Conservation (phyloP, 2,329 filamentous ascomycete species). For the Nannizziopsis barbatae region DNA sequence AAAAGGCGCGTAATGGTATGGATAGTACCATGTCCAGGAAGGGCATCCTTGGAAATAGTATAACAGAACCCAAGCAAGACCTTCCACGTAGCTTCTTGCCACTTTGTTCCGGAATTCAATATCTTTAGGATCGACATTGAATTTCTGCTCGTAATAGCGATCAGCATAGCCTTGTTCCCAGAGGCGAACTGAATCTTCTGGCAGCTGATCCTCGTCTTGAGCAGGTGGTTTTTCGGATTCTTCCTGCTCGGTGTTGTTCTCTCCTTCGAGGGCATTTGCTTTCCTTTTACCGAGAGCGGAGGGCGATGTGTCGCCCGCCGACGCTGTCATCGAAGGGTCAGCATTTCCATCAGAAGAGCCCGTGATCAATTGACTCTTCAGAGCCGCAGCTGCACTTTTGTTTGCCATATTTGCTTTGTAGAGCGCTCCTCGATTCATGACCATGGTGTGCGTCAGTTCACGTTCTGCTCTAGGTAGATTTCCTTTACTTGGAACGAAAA, state of each 20-base stretch:
- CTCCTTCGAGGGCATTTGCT: slow-evolving; percentile 51
- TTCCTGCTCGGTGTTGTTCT: slow-evolving; percentile 44
- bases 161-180: slow-evolving; percentile 96
- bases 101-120: slow-evolving; percentile 80
- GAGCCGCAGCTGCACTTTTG: slow-evolving; percentile 80
- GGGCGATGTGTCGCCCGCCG: slow-evolving; percentile 19
- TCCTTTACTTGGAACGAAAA: slow-evolving; percentile 46
- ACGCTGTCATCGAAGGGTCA: slow-evolving; percentile 19
- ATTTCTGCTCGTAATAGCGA: slow-evolving; percentile 95
- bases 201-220: slow-evolving; percentile 47
- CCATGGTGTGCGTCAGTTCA: slow-evolving; percentile 72
- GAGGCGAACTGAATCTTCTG: slow-evolving; percentile 70
- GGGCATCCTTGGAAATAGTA: slow-evolving; percentile 99
- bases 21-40: slow-evolving; percentile 99
- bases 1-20: slow-evolving; percentile 96
- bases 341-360: slow-evolving; percentile 22
- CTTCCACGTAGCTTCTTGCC: slow-evolving; percentile 83
- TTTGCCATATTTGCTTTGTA: slow-evolving; percentile 70
- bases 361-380: slow-evolving; percentile 66
- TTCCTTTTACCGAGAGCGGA: slow-evolving; percentile 48
- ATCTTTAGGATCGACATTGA: slow-evolving; percentile 69
- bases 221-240: slow-evolving; percentile 48
- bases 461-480: slow-evolving; percentile 47
- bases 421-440: slow-evolving; percentile 60
- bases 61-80: slow-evolving; percentile 83